These are phyloP conservation scores for Eucalyptus erythrocorys DNA, from an alignment of 345 rosid species.

Conservation along the genomic window DNA sequence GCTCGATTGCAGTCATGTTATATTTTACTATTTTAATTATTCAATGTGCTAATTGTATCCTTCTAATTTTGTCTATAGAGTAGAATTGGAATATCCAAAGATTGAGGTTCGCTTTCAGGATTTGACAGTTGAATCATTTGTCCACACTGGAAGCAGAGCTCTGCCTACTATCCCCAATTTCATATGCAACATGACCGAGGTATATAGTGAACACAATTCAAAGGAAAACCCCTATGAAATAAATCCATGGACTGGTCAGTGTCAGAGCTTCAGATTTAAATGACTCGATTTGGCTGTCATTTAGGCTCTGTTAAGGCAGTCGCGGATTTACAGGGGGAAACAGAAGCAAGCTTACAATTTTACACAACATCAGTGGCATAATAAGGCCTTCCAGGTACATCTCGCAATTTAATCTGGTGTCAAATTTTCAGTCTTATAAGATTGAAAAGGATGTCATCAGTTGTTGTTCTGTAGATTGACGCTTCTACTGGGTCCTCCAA, in stretches of 20 bases:
- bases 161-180: slow-evolving; percentile 95
- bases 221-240: neutral
- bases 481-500: slow-evolving; percentile 91
- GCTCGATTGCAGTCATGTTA: neutral
- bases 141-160: slow-evolving; percentile 91
- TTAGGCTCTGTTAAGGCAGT: slow-evolving; percentile 63
- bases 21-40: neutral
- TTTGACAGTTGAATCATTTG: slow-evolving; percentile 69
- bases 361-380: slow-evolving; percentile 66
- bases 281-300: neutral
- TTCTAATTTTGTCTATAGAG: slow-evolving; percentile 27
- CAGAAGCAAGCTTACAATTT: slow-evolving; percentile 73
- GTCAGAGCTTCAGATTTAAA: neutral
- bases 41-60: neutral
- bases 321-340: slow-evolving; percentile 37
- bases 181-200: slow-evolving; percentile 85
- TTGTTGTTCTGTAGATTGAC: slow-evolving; percentile 44
- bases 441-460: neutral
- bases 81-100: slow-evolving; percentile 82
- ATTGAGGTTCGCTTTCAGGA: slow-evolving; percentile 84
- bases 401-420: neutral
- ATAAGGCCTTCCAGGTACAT: slow-evolving; percentile 87
- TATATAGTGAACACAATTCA: neutral
- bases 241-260: neutral
- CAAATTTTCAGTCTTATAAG: neutral